Evolutionary conservation across 2,329 filamentous ascomycete genomes (phyloP).

Genomic region (Daldinia eschscholtzii): DNA sequence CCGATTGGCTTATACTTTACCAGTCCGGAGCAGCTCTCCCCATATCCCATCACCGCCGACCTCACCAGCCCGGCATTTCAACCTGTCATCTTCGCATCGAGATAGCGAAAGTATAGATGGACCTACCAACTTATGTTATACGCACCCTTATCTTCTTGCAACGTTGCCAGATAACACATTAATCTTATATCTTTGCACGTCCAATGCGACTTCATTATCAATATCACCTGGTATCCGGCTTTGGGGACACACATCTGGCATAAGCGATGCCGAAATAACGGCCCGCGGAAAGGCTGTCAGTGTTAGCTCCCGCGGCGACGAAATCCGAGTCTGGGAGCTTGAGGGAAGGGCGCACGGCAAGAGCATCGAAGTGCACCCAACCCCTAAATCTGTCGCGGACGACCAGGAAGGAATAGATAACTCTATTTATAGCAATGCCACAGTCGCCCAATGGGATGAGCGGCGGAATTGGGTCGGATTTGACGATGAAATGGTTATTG

Average conservation of each 20-base stretch:
- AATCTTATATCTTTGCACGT: conserved; percentile 83
- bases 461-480: conserved; percentile 81
- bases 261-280: conserved; percentile 87
- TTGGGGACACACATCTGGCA: conserved; percentile 92
- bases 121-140: conserved; percentile 75
- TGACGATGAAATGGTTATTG: conserved; percentile 91
- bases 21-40: conserved; percentile 46
- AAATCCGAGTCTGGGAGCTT: conserved; percentile 89
- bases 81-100: conserved; percentile 16
- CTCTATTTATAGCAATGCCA: neutral
- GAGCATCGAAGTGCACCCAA: conserved; percentile 65
- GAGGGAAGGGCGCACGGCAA: conserved; percentile 73
- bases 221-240: conserved; percentile 81
- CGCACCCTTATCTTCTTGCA: conserved; percentile 86
- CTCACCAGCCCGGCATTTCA: conserved; percentile 46
- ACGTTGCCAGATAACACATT: conserved; percentile 90
- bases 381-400: conserved; percentile 46
- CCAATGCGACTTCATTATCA: conserved; percentile 72
- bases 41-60: conserved; percentile 41
- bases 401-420: conserved; percentile 35
- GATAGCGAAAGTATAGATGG: conserved; percentile 52
- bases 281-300: conserved; percentile 89
- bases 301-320: conserved; percentile 83
- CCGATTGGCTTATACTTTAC: conserved; percentile 57
- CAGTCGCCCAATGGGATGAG: conserved; percentile 57